Evolutionary conservation across 2,329 filamentous ascomycete species (phyloP), one percentile per base, ranked within the genome.

Genomic region (Botrytis byssoidea): DNA sequence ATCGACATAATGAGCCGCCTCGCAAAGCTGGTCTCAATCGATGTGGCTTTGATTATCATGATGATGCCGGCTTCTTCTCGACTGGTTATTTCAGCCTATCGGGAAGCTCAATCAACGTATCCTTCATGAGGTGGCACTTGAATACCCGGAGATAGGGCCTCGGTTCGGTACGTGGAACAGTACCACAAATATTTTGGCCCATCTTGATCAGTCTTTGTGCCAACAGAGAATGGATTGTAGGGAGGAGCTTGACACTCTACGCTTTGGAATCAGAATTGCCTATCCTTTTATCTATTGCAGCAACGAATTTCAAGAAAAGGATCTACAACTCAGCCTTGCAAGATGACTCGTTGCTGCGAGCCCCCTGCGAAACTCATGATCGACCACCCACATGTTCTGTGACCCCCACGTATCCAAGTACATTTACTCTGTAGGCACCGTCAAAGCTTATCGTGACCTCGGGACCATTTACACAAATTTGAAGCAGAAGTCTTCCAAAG

Each of bases 371-470:
- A 35, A 68, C 2, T 37, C 25, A 57, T 67, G 61, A 72, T 68
- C 70, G 61, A 67, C 61, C 44, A 61, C 16, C 48, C 68, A 55
- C 48, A 20, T 72, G 57, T 48, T 60, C 46, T 51, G n/a, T 67
- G 64, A 25, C 61, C 70, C 70, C 61, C 48, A 72, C 40, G n/a
- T 40, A 40, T 66, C 29, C 29, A 35, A 66, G 42, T 35, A 37
- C 66, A 25, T 68, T 44, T 46, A n/a, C 20, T 57, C 22, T 63
- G 60, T 40, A 44, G 60, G 37, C 9, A 25, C 25, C 42, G 46
- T 57, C 46, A 60, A 68, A 60, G 48, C 71, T 72, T 72, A 60
- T 69, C 51, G 64, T 69, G 71, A 72, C 71, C 40, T 72, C 71
- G 63, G 51, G 44, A 48, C 64, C 71, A 61, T 40, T 51, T 57